phyloP scores from a whole-genome alignment of 495 filamentous ascomycete genomes.

The Massariosphaeria phaeospora region DNA sequence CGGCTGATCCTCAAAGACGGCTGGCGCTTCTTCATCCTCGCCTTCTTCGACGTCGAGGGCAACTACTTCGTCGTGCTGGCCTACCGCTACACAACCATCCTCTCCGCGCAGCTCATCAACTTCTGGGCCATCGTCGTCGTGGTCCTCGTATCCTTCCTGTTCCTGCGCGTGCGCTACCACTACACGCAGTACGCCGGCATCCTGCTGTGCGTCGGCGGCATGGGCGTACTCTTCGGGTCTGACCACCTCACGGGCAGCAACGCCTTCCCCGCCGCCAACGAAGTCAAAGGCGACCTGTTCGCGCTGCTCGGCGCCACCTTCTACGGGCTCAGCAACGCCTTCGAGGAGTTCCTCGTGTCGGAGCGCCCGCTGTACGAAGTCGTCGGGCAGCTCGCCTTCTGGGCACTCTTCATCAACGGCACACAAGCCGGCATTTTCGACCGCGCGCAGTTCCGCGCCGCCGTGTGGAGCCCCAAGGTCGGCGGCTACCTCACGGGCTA shows the following conservation, averaged over 20 bases:
- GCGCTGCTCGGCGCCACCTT: constrained; percentile 81
- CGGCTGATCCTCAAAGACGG: constrained; percentile 61
- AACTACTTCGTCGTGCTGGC: constrained; percentile 97
- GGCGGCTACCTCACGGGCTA: constrained; percentile 61
- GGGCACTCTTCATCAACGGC: constrained; percentile 86
- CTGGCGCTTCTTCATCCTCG: constrained; percentile 92
- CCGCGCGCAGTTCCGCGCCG: constrained; percentile 60
- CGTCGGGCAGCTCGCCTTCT: constrained; percentile 82
- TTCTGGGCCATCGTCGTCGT: constrained; percentile 98
- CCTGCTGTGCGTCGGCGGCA: constrained; percentile 83
- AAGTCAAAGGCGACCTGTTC: constrained; percentile 90
- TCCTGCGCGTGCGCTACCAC: constrained; percentile 86
- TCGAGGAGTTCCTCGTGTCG: constrained; percentile 88
- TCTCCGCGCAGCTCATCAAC: constrained; percentile 91
- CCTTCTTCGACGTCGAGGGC: constrained; percentile 89
- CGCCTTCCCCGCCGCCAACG: constrained; percentile 57
- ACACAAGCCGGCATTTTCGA: constrained; percentile 88
- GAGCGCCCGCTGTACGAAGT: constrained; percentile 89
- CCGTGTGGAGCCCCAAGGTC: constrained; percentile 63
- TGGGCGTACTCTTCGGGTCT: constrained; percentile 80
- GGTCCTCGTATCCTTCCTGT: constrained; percentile 72
- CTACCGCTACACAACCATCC: constrained; percentile 85
- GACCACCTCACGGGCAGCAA: constrained; percentile 77
- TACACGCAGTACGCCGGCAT: constrained; percentile 78
- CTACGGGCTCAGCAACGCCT: constrained; percentile 86